Percentiles rank a stretch among this genome's conserved stretches.
Evolutionary conservation across 192 early-diverging fungal genomes (phyloP).

Genomic region (Linderina pennispora): DNA sequence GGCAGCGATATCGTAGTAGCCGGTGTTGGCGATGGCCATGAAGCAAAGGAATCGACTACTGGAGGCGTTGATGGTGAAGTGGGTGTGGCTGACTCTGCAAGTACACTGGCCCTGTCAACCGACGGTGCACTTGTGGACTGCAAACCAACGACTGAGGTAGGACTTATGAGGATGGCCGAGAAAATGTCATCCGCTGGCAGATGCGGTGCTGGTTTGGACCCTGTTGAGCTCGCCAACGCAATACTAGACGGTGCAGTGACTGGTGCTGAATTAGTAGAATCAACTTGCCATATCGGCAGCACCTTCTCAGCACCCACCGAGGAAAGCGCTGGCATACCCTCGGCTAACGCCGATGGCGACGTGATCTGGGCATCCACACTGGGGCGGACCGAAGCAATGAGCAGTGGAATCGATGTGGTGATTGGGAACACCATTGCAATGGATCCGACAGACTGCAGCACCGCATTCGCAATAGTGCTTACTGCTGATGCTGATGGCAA

Average conservation of each 20-base stretch:
- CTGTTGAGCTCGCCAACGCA: not conserved
- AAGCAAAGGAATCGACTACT: no score
- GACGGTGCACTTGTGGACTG: no score
- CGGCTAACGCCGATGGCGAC: not conserved
- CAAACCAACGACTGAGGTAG: no score
- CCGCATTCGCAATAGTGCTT: no score
- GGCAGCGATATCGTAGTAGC: not conserved
- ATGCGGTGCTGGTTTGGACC: not conserved
- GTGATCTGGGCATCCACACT: not conserved
- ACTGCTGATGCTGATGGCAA: no score
- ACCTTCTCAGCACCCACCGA: not conserved
- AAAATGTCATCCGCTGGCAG: no score
- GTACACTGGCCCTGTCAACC: no score
- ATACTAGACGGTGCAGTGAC: not conserved
- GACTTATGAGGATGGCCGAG: no score
- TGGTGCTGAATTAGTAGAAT: not conserved
- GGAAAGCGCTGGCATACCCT: no score
- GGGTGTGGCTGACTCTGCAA: no score
- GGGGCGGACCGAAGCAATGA: not conserved
- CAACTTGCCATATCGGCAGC: not conserved
- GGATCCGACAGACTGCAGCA: not conserved
- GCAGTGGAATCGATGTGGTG: not conserved
- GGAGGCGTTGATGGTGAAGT: no score
- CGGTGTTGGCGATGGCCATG: no score
- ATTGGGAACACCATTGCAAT: not conserved